phyloP scores from a whole-genome alignment of 257 asterid genomes.

The Nicotiana otophora region DNA sequence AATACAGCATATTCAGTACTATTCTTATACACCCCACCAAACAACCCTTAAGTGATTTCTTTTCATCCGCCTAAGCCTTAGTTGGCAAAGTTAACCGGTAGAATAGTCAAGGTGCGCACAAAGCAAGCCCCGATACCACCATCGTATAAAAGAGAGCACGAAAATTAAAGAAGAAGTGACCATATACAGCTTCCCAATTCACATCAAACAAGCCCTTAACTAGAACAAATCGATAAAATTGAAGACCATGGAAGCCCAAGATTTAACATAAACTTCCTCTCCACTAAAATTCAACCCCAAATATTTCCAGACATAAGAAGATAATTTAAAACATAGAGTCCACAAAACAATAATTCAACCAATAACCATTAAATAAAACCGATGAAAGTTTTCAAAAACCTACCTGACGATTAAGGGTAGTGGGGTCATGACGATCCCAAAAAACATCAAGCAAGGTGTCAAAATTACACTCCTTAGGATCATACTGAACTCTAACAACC shows the following conservation, averaged over 20 bases:
- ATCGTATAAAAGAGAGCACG: not conserved
- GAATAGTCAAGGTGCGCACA: too few relatives aligned
- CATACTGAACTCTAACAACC: slow-evolving; percentile 84
- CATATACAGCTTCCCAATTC: not conserved
- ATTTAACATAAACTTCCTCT: not conserved
- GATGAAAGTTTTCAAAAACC: not conserved
- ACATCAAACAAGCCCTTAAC: not conserved
- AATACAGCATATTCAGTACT: too few relatives aligned
- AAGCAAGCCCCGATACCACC: too few relatives aligned
- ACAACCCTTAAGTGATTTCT: too few relatives aligned
- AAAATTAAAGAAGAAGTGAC: not conserved
- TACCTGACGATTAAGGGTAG: slow-evolving; percentile 93
- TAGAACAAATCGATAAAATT: not conserved
- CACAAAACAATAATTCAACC: not conserved
- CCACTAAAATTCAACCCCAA: not conserved
- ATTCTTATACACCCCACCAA: too few relatives aligned
- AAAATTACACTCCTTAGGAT: slow-evolving; percentile 73
- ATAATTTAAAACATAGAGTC: not conserved
- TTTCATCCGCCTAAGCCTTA: too few relatives aligned
- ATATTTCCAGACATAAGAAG: not conserved
- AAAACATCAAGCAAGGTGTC: slow-evolving; percentile 65
- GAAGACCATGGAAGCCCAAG: not conserved
- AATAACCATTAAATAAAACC: not conserved
- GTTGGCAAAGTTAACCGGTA: too few relatives aligned
- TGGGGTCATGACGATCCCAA: slow-evolving; percentile 96